Percentiles rank a stretch among this genome's conserved stretches.
These are phyloP conservation scores for Allium fistulosum DNA, from an alignment of 106 monocot genomes.

Conservation along the genomic window DNA sequence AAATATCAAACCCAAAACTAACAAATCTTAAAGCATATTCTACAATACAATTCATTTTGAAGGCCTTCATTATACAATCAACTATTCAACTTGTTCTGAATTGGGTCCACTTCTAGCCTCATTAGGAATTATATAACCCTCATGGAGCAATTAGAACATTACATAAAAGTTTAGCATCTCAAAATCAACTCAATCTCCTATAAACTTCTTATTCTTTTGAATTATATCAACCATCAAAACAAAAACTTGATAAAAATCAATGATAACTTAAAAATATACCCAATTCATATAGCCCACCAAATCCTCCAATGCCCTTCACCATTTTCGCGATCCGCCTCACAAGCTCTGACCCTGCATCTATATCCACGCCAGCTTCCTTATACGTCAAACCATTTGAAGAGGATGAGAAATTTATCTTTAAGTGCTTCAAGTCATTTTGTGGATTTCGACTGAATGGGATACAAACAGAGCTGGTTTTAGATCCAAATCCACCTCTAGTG, in stretches of 20 bases:
- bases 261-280: slow-evolving; percentile 19
- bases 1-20: too few species aligned
- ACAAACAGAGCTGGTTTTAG: neutral
- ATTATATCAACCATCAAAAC: neutral
- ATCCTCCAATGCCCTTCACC: slow-evolving; percentile 78
- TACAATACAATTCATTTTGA: too few species aligned
- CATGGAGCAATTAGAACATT: too few species aligned
- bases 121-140: too few species aligned
- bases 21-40: too few species aligned
- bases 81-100: too few species aligned
- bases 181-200: too few species aligned
- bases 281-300: slow-evolving; percentile 65
- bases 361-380: slow-evolving; percentile 82
- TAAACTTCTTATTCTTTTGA: too few species aligned
- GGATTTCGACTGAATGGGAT: neutral
- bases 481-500: neutral
- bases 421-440: neutral
- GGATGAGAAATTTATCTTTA: neutral
- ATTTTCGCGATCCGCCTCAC: slow-evolving; percentile 75
- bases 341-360: slow-evolving; percentile 83
- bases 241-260: neutral
- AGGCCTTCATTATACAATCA: too few species aligned
- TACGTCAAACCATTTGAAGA: slow-evolving; percentile 40
- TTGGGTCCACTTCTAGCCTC: too few species aligned
- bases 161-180: too few species aligned